A percentile compares a stretch with the other conserved stretches of the same genome.
Evolutionary conservation across 768 basidiomycete species (phyloP).

Genomic region (Termitomyces sp.): DNA sequence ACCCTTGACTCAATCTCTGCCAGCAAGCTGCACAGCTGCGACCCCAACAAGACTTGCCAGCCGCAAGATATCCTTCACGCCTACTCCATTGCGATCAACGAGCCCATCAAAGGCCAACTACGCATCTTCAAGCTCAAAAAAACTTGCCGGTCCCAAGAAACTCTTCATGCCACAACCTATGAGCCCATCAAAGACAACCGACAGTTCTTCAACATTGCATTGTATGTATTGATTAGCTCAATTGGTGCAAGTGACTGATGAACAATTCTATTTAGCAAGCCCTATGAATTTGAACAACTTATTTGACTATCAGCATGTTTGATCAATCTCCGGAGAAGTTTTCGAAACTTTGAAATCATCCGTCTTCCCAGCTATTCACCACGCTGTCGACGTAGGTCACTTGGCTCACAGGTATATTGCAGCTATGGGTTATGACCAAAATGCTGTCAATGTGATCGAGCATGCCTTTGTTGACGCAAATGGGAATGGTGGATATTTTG

Average conservation of each 20-base stretch:
- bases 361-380: not conserved
- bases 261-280: not conserved
- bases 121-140: no score
- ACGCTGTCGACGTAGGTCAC: not conserved
- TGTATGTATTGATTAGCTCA: not conserved
- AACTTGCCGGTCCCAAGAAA: no score
- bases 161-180: no score
- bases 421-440: not conserved
- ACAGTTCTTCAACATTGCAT: no score
- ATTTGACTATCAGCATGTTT: not conserved
- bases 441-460: not conserved
- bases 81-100: no score
- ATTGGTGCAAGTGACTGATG: not conserved
- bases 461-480: not conserved
- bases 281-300: not conserved
- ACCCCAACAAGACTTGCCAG: not conserved
- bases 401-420: not conserved
- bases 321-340: not conserved
- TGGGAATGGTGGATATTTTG: not conserved
- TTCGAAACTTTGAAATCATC: not conserved
- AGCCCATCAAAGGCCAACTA: not conserved
- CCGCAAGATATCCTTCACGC: no score
- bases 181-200: no score
- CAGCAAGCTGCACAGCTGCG: not conserved
- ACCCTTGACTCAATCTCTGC: not conserved